Conservation (phyloP, 2,329 filamentous ascomycete species). For the Fusarium oligoseptatum region DNA sequence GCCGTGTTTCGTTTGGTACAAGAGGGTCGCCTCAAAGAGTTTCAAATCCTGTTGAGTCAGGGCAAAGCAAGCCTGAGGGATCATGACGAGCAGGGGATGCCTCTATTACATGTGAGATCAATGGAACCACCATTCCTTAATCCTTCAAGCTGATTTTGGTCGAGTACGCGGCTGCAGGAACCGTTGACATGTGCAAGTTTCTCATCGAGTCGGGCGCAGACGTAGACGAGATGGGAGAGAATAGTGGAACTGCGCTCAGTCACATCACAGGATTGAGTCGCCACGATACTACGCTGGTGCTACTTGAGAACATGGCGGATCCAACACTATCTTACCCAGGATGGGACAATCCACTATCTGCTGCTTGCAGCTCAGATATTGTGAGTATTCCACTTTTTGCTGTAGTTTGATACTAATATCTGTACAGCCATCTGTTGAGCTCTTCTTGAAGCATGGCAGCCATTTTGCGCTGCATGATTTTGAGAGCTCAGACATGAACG, state of each 20-base stretch:
- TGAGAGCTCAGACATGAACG: slow-evolving; percentile 17
- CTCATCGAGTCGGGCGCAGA: slow-evolving; percentile 28
- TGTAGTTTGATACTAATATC: background rate
- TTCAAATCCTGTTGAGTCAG: background rate
- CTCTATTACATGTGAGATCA: slow-evolving; percentile 22
- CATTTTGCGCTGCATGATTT: slow-evolving; percentile 9
- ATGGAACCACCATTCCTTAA: fast-evolving
- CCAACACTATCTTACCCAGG: slow-evolving; percentile 11
- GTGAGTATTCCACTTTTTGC: background rate
- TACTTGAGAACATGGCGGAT: slow-evolving; percentile 27
- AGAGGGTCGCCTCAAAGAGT: slow-evolving; percentile 2
- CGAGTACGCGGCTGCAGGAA: slow-evolving; percentile 23
- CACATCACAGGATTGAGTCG: slow-evolving; percentile 4
- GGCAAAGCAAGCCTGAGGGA: slow-evolving; percentile 25
- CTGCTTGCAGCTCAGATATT: slow-evolving; percentile 16
- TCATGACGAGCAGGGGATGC: slow-evolving; percentile 27
- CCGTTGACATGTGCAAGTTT: slow-evolving; percentile 25
- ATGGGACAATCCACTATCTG: slow-evolving; percentile 14
- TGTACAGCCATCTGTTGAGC: slow-evolving; percentile 1
- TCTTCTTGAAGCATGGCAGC: slow-evolving; percentile 4
- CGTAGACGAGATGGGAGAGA: slow-evolving; percentile 24
- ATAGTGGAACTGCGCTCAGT: slow-evolving; percentile 16
- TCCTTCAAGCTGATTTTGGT: background rate
- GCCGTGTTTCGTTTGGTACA: slow-evolving; percentile 5
- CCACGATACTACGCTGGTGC: slow-evolving; percentile 16